These are phyloP conservation scores for Blastocystis sp. DNA, from an alignment of 352 stramenopile species.

Conservation along the genomic window DNA sequence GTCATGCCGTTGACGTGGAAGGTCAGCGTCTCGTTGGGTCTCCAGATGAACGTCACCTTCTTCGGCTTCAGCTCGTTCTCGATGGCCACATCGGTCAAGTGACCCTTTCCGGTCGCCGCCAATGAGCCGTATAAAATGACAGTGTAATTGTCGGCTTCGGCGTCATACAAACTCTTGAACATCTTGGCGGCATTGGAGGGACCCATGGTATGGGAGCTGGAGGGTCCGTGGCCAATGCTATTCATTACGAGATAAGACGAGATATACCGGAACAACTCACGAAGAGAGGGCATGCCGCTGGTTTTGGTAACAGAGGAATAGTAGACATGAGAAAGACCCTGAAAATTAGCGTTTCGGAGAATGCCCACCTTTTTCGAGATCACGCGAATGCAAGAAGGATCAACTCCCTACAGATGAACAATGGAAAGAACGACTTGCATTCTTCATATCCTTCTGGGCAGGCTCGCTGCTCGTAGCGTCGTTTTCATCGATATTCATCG, in stretches of 20 bases:
- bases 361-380: constrained; percentile 38
- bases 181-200: constrained; percentile 70
- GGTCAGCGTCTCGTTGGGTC: constrained; percentile 63
- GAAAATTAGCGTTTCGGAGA: not conserved
- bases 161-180: constrained; percentile 44
- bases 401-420: not conserved
- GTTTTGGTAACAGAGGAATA: constrained; percentile 9
- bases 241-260: not conserved
- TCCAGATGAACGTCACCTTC: constrained; percentile 67
- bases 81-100: constrained; percentile 71
- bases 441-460: not conserved
- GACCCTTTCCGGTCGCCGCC: constrained; percentile 70
- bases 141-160: constrained; percentile 39
- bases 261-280: not conserved
- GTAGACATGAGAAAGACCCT: constrained; percentile 26
- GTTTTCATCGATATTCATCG: not conserved
- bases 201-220: constrained; percentile 71
- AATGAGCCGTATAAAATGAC: constrained; percentile 71
- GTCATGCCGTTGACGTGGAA: constrained; percentile 71
- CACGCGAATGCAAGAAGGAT: constrained; percentile 31
- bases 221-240: constrained; percentile 70
- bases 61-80: constrained; percentile 69
- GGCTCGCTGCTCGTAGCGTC: not conserved
- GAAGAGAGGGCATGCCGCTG: not conserved
- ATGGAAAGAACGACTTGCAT: not conserved